These are phyloP conservation scores for Rhodotorula toruloides DNA, from an alignment of 768 basidiomycete species.

Conservation along the genomic window DNA sequence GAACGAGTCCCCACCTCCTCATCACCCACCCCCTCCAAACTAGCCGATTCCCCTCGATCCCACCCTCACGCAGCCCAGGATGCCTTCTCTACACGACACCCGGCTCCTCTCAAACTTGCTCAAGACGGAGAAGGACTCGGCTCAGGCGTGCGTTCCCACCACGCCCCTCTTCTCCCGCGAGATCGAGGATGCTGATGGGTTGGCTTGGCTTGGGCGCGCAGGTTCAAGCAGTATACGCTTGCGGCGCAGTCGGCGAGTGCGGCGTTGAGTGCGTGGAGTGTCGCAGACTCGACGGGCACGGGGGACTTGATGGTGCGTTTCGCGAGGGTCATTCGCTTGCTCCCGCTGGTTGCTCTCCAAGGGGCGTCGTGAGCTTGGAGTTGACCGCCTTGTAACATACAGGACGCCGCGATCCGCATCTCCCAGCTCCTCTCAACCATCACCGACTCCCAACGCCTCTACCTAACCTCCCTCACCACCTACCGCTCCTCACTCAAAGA, in stretches of 20 bases:
- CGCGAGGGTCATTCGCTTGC: neutral
- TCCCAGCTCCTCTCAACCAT: constrained; percentile 30
- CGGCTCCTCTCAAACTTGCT: constrained; percentile 36
- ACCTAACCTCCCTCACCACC: constrained; percentile 35
- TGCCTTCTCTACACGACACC: constrained; percentile 33
- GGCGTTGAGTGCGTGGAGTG: constrained; percentile 38
- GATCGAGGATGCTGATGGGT: neutral
- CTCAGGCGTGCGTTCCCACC: constrained; percentile 17
- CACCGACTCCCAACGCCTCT: constrained; percentile 39
- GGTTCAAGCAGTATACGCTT: constrained; percentile 36
- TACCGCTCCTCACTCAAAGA: constrained; percentile 42
- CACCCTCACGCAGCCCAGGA: neutral
- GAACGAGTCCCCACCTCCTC: no score
- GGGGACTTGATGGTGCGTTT: constrained; percentile 37
- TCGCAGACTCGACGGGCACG: constrained; percentile 35
- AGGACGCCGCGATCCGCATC: constrained; percentile 39
- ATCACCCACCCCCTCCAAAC: no score
- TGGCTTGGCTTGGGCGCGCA: no score
- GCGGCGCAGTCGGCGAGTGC: constrained; percentile 29
- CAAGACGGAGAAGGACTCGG: constrained; percentile 37
- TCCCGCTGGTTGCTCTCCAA: neutral
- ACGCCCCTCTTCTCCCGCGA: neutral
- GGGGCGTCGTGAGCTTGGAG: neutral
- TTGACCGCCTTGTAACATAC: neutral
- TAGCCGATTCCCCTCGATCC: neutral